A percentile compares a stretch with the other conserved stretches of the same genome.
These are phyloP conservation scores for Colletotrichum cuscutae DNA, from an alignment of 2,329 filamentous ascomycete species.

Conservation along the genomic window DNA sequence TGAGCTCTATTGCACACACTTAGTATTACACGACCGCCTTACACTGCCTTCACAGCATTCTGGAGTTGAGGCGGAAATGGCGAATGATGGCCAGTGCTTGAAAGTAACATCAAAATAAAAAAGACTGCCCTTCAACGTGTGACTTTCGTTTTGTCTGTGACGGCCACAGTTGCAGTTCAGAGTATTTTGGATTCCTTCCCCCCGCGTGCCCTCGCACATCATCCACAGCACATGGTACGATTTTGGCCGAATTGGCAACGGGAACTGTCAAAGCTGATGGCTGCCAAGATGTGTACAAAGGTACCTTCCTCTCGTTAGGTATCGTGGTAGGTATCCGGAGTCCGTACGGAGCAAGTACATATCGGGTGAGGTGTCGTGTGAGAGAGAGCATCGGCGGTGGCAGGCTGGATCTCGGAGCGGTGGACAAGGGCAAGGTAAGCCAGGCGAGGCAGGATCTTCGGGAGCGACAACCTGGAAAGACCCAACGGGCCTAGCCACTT, in stretches of 20 bases:
- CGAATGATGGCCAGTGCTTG: background rate
- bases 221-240: background rate
- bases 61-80: background rate
- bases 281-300: background rate
- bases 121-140: background rate
- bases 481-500: background rate
- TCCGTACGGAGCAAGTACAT: no score
- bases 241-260: background rate
- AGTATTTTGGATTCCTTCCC: background rate
- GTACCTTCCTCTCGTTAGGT: background rate
- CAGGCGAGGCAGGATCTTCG: background rate
- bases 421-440: background rate
- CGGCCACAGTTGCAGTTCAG: background rate
- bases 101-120: background rate
- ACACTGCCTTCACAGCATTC: no score
- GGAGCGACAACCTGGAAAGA: background rate
- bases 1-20: background rate
- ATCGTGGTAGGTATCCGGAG: no score
- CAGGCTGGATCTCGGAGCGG: background rate
- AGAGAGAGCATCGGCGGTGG: background rate
- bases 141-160: background rate
- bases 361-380: background rate
- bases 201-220: background rate
- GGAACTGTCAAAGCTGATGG: background rate
- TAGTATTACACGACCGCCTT: no score